A percentile compares a stretch with the other conserved stretches of the same genome.
phyloP scores from a whole-genome alignment of 331 rosid genomes.

The Rhamnella rubrinervis region DNA sequence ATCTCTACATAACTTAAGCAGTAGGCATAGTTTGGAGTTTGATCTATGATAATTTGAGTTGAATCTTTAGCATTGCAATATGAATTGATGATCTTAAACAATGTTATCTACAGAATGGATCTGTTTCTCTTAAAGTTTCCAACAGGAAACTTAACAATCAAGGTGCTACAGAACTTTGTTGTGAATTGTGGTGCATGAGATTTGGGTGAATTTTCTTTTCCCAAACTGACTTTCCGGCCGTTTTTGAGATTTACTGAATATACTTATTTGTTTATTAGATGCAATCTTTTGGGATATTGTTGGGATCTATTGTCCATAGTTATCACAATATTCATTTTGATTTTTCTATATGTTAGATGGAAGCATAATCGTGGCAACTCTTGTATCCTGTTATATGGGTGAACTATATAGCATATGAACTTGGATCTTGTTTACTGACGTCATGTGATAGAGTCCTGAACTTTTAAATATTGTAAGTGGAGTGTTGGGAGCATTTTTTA shows the following conservation, averaged over 20 bases:
- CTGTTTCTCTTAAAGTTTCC: background rate
- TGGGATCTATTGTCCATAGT: no score
- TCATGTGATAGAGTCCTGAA: no score
- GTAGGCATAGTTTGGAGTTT: background rate
- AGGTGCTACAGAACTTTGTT: background rate
- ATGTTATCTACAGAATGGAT: background rate
- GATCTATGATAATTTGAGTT: background rate
- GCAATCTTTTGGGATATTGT: no score
- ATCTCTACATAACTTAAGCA: background rate
- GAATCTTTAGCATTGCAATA: background rate
- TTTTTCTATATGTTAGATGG: no score
- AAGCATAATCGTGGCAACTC: no score
- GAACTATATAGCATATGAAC: no score
- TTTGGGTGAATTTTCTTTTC: background rate
- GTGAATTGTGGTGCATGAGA: background rate
- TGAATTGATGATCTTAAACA: background rate
- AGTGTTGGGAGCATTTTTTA: no score
- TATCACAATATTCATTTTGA: no score
- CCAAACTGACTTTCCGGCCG: background rate
- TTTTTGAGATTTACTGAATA: background rate
- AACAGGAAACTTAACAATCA: background rate
- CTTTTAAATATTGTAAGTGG: no score
- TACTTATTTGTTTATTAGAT: no score
- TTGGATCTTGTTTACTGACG: no score
- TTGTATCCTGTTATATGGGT: no score